Conservation (phyloP, 2,329 filamentous ascomycete species). For the Cadophora sp. region DNA sequence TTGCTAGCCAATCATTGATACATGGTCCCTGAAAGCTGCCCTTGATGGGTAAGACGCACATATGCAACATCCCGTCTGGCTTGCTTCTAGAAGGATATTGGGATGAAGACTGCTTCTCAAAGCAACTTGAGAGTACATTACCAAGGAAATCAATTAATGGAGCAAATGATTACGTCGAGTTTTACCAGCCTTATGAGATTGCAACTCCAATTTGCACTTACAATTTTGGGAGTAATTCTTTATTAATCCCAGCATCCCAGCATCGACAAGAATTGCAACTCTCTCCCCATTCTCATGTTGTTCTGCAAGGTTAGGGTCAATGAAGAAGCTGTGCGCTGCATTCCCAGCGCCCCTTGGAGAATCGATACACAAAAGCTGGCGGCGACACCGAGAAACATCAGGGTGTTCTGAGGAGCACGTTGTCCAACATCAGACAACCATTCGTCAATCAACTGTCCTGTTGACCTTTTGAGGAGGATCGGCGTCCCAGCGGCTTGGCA, state of each 20-base stretch:
- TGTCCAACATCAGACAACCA: neutral
- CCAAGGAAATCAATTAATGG: neutral
- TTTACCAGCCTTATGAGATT: neutral
- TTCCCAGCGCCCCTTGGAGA: neutral
- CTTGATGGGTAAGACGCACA: neutral
- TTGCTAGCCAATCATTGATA: neutral
- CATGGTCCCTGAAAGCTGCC: slow-evolving; percentile 4
- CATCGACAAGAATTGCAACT: neutral
- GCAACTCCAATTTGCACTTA: neutral
- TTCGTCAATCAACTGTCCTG: neutral
- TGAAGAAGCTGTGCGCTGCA: neutral
- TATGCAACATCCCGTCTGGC: slow-evolving; percentile 3
- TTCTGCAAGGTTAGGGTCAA: neutral
- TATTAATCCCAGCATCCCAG: neutral
- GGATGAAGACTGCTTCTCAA: neutral
- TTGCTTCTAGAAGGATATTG: slow-evolving; percentile 3
- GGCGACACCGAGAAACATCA: neutral
- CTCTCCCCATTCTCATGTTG: neutral
- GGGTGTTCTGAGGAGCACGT: neutral
- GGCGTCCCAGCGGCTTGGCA: neutral
- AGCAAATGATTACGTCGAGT: neutral
- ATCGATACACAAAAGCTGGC: neutral
- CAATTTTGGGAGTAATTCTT: neutral
- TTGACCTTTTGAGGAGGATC: neutral
- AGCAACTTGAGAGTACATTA: neutral